These are phyloP conservation scores for Apiospora rasikravindrae DNA, from an alignment of 2,329 filamentous ascomycete genomes.

Conservation along the genomic window DNA sequence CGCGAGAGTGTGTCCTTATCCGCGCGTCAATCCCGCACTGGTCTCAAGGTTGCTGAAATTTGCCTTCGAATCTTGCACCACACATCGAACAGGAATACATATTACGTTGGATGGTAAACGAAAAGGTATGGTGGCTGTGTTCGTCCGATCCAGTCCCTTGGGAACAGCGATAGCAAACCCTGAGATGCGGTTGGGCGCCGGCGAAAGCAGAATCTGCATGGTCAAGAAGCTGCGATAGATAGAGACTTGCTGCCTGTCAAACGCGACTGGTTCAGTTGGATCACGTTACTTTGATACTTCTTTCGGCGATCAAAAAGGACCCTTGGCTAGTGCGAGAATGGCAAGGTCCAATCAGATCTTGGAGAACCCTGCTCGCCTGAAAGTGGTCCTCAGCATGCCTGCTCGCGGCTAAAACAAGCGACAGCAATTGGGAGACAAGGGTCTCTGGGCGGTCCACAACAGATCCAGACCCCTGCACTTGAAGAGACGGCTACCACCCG, in stretches of 20 bases:
- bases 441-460: not conserved
- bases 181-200: constrained; percentile 8
- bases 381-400: constrained; percentile 28
- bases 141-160: constrained; percentile 13
- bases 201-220: constrained; percentile 2
- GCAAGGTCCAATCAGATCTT: constrained; percentile 33
- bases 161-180: not conserved
- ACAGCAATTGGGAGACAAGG: constrained; percentile 37
- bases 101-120: constrained; percentile 1
- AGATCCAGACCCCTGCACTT: not conserved
- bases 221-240: not conserved
- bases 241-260: not conserved
- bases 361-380: constrained; percentile 39
- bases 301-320: not conserved
- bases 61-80: not conserved
- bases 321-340: constrained; percentile 27
- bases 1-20: constrained; percentile 4
- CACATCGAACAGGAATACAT: not conserved
- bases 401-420: constrained; percentile 32
- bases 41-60: constrained; percentile 10
- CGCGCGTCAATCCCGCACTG: constrained; percentile 29
- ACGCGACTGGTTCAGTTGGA: constrained; percentile 15
- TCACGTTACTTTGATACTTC: constrained; percentile 36
- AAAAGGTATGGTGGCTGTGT: not conserved
- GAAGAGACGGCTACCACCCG: constrained; percentile 3